A percentile compares a stretch with the other conserved stretches of the same genome.
These are phyloP conservation scores for Emergomyces orientalis DNA, from an alignment of 2,329 filamentous ascomycete species.

Conservation along the genomic window DNA sequence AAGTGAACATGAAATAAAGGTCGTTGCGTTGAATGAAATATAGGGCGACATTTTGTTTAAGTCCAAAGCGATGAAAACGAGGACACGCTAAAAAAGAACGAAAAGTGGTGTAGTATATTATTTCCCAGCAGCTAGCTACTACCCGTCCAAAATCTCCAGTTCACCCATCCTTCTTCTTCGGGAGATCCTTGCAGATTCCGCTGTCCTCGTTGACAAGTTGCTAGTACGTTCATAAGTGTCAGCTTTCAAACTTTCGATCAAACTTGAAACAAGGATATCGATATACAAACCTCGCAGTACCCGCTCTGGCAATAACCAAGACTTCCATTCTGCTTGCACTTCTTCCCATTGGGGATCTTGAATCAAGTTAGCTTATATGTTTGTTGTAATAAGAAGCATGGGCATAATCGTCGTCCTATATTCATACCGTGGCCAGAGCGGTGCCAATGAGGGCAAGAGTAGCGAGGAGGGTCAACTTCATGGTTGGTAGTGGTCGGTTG, in stretches of 20 bases:
- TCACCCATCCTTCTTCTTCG: background rate
- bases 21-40: background rate
- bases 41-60: too few species aligned
- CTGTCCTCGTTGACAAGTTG: background rate
- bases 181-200: background rate
- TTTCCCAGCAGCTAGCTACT: background rate
- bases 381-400: background rate
- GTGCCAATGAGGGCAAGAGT: background rate
- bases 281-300: background rate
- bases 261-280: background rate
- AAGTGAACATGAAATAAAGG: background rate
- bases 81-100: too few species aligned
- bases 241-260: background rate
- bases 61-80: too few species aligned
- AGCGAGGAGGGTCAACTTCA: slow-evolving; percentile 1
- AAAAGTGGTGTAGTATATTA: too few species aligned
- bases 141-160: background rate
- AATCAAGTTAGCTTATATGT: background rate
- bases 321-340: background rate
- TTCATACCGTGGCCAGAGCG: background rate
- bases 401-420: background rate
- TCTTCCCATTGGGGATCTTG: background rate
- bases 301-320: background rate
- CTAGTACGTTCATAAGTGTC: background rate
- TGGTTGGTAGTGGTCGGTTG: background rate